These are phyloP conservation scores for Alternaria dauci DNA, from an alignment of 2,329 filamentous ascomycete species.

Conservation along the genomic window DNA sequence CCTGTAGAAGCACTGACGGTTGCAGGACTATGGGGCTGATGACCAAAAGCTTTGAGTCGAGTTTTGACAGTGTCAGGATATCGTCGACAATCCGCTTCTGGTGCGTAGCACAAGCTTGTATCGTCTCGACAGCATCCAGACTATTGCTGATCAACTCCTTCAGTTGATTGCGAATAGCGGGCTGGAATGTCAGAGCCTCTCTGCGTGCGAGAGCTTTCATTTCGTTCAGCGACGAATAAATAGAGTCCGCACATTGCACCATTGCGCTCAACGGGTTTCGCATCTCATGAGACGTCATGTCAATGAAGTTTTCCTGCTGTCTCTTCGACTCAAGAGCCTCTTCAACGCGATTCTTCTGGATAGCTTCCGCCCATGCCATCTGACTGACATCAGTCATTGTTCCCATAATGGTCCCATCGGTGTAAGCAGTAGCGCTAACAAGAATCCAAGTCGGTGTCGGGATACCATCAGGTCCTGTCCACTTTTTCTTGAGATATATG, in stretches of 20 bases:
- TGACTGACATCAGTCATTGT: conserved; percentile 46
- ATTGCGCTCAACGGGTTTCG: conserved; percentile 42
- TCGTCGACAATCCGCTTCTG: conserved; percentile 44
- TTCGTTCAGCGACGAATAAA: conserved; percentile 17
- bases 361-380: conserved; percentile 41
- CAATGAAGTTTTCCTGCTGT: conserved; percentile 37
- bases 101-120: conserved; percentile 40
- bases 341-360: conserved; percentile 18
- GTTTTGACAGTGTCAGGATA: conserved; percentile 28
- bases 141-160: conserved; percentile 12
- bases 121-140: conserved; percentile 33
- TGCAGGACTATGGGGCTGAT: conserved; percentile 29
- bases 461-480: conserved; percentile 25
- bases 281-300: conserved; percentile 39
- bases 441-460: conserved; percentile 23
- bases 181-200: background rate
- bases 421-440: conserved; percentile 21
- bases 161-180: conserved; percentile 2
- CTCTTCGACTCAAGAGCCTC: conserved; percentile 29
- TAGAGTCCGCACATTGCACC: conserved; percentile 36
- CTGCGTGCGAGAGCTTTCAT: conserved; percentile 4
- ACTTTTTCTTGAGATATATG: conserved; percentile 25
- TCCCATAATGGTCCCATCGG: conserved; percentile 33
- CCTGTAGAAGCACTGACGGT: conserved; percentile 25
- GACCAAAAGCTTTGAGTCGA: conserved; percentile 32